Conservation (phyloP, 2,329 filamentous ascomycete genomes). For the Neonectria magnoliae region DNA sequence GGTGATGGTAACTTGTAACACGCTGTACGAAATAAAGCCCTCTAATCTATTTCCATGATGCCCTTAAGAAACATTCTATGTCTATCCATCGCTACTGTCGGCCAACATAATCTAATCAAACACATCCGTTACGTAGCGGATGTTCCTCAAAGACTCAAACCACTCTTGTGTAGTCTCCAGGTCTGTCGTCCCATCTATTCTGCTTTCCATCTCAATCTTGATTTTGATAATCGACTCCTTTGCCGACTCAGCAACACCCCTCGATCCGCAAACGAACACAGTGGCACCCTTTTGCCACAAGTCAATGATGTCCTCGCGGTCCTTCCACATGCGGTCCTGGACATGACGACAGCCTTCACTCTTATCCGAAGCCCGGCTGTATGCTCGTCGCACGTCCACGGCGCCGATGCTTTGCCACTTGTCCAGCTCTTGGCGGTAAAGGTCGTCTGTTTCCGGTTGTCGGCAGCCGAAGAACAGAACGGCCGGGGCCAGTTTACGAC, state of each 20-base stretch:
- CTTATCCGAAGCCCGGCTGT: slow-evolving; percentile 47
- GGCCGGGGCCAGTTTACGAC: slow-evolving; percentile 64
- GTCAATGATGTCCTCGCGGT: slow-evolving; percentile 46
- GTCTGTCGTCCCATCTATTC: slow-evolving; percentile 14
- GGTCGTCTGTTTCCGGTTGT: slow-evolving; percentile 61
- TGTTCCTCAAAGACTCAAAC: slow-evolving; percentile 60
- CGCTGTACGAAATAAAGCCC: neutral
- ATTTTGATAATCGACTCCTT: slow-evolving; percentile 48
- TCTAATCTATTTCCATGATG: neutral
- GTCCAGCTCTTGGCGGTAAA: slow-evolving; percentile 66
- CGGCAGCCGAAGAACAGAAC: slow-evolving; percentile 73
- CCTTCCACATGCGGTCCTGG: slow-evolving; percentile 50
- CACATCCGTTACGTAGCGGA: slow-evolving; percentile 65
- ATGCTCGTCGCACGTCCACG: slow-evolving; percentile 69
- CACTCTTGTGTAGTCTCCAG: slow-evolving; percentile 52
- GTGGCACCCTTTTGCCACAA: slow-evolving; percentile 58
- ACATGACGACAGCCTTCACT: slow-evolving; percentile 58
- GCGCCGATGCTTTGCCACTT: slow-evolving; percentile 61
- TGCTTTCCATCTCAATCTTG: slow-evolving; percentile 45
- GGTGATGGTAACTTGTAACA: neutral
- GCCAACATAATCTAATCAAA: slow-evolving; percentile 57
- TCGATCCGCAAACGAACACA: slow-evolving; percentile 70
- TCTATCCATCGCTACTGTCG: neutral
- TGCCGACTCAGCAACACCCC: slow-evolving; percentile 51
- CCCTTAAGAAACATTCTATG: neutral